A percentile compares a stretch with the other conserved stretches of the same genome.
Evolutionary conservation across 495 filamentous ascomycete genomes (phyloP).

Genomic region (Podospora tetraspora): DNA sequence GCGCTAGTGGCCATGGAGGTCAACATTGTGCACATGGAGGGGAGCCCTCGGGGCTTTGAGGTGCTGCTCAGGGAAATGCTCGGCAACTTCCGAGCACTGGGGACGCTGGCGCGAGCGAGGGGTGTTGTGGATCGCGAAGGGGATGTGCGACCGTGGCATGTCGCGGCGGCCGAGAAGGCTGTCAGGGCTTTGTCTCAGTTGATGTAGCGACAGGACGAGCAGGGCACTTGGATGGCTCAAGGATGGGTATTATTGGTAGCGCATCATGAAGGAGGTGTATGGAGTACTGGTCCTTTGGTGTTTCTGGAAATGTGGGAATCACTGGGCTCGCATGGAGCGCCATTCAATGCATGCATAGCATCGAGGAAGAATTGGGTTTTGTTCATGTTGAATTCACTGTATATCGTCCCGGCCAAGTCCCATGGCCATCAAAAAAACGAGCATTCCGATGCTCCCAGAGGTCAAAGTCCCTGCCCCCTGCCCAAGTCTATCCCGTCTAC

Average conservation of each 20-base stretch:
- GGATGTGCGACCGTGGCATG: constrained; percentile 76
- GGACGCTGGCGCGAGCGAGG: constrained; percentile 63
- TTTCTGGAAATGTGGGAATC: neutral
- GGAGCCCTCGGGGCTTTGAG: constrained; percentile 50
- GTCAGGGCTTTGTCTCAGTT: constrained; percentile 52
- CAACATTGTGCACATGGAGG: constrained; percentile 57
- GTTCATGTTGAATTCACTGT: neutral
- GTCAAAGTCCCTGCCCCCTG: constrained; percentile 1
- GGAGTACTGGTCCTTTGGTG: neutral
- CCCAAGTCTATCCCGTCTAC: constrained; percentile 10
- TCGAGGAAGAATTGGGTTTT: neutral
- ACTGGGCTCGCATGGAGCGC: neutral
- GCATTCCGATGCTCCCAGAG: neutral
- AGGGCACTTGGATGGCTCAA: neutral
- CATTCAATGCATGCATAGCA: neutral
- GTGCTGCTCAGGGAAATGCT: constrained; percentile 64
- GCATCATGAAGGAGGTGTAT: neutral
- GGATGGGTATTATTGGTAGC: neutral
- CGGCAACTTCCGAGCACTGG: constrained; percentile 69
- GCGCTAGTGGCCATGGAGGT: constrained; percentile 59
- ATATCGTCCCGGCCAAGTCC: neutral
- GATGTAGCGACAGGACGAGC: constrained; percentile 36
- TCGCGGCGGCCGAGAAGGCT: constrained; percentile 70
- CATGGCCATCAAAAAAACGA: neutral
- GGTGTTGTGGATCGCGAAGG: constrained; percentile 58